Evolutionary conservation across 2,329 filamentous ascomycete genomes (phyloP), one percentile per base, ranked within the genome.

Genomic region (Mycocentrospora acerina): DNA sequence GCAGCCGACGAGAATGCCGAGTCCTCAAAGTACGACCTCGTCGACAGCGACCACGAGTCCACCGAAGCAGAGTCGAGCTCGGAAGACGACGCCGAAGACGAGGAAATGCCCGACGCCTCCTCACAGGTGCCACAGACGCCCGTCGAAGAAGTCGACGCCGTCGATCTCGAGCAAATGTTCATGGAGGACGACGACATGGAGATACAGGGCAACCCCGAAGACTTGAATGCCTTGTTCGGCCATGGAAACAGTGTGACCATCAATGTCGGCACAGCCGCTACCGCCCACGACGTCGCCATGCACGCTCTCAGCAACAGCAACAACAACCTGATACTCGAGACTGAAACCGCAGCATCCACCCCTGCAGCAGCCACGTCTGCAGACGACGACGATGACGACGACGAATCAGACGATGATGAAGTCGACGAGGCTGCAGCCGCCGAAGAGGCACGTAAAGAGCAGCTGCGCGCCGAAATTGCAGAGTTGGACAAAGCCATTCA

Each of bases 1-100:
- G 77, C 78, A 29, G 81, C 83, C 27, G 90, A 95, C 55, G 79
- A 82, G 4, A 49, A 75, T 2, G 78, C 78, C 15, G 80, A 83
- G 11, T 75, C 73, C 7, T 55, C 59, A 24, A 59, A 59, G 35
- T 86, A 80, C 55, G 82, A 89, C 57, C 73, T 86, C 56, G 71
- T 68, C 12, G 65, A 69, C 38, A 59, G 58, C 15, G 62, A 69
- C 12, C 71, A 67, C 2, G 74, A 76, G 7, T 72, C 73, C 4
- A 70, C 72, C 2, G 64, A 64, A 13, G 55, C 57, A 12, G 63
- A 66, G 15, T 53, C 50, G 60, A 44, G 42, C 7, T 60, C 56
- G 1, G 69, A 72, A 12, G 66, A 67, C 15, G 58, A 62, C 18
- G 61, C 64, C 9, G 66, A 68, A 25, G 67, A 70, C 13, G 68